Percentiles rank a stretch among this genome's conserved stretches.
These are phyloP conservation scores for Typha latifolia DNA, from an alignment of 176 grass and related monocot species.

Conservation along the genomic window DNA sequence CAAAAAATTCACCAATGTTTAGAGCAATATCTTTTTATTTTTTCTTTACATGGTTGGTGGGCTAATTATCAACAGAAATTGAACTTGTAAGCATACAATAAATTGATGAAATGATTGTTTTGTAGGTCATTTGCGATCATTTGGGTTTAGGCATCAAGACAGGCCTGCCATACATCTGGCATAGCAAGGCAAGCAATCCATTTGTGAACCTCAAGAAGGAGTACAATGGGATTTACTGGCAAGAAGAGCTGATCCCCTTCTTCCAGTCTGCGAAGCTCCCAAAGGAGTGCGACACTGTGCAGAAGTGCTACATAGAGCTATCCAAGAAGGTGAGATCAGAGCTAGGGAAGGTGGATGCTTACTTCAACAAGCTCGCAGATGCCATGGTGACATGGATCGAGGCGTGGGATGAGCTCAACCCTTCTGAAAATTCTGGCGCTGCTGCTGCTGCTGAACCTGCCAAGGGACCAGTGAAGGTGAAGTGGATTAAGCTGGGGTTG, in stretches of 20 bases:
- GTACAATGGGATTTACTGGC: slow-evolving; percentile 39
- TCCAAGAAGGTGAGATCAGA: slow-evolving; percentile 32
- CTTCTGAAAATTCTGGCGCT: slow-evolving; percentile 9
- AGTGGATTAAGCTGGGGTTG: background rate
- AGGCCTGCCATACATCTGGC: slow-evolving; percentile 42
- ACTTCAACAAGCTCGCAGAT: slow-evolving; percentile 75
- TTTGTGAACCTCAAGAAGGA: slow-evolving; percentile 42
- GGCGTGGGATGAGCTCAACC: slow-evolving; percentile 87
- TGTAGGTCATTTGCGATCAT: slow-evolving; percentile 40
- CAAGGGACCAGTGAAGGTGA: background rate
- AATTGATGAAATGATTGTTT: slow-evolving; percentile 1
- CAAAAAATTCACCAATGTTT: too few species aligned
- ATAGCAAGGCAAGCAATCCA: slow-evolving; percentile 44
- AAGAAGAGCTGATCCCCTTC: slow-evolving; percentile 42
- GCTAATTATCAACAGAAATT: background rate
- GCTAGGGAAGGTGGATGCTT: slow-evolving; percentile 35
- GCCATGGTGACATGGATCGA: slow-evolving; percentile 95
- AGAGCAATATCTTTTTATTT: too few species aligned
- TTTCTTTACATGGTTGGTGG: too few species aligned
- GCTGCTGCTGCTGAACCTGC: background rate
- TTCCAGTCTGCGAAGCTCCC: slow-evolving; percentile 24
- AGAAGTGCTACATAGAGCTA: slow-evolving; percentile 31
- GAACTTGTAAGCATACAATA: background rate
- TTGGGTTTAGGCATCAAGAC: slow-evolving; percentile 41
- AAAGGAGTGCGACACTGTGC: slow-evolving; percentile 28